Evolutionary conservation across 352 stramenopile genomes (phyloP).

Genomic region (Halophytophthora polymorphica): DNA sequence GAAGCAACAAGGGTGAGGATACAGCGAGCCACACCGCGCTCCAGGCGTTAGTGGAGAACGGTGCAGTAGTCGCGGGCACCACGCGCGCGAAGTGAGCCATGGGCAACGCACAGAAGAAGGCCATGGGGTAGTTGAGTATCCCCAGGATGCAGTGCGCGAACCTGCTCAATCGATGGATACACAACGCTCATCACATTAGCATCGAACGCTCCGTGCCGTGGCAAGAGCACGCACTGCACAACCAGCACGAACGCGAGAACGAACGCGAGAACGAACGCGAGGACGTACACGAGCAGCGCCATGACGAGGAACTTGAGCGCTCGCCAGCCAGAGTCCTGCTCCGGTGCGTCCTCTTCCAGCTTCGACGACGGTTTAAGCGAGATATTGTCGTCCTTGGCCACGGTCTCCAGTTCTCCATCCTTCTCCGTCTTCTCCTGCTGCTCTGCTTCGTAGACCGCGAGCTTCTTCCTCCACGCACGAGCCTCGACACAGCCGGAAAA

Average conservation of each 20-base stretch:
- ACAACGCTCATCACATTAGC: not conserved
- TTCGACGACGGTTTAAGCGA: not conserved
- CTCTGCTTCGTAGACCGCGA: slow-evolving; percentile 34
- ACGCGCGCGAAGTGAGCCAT: slow-evolving; percentile 64
- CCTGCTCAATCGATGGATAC: slow-evolving; percentile 22
- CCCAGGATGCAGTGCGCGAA: slow-evolving; percentile 70
- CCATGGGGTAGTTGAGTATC: slow-evolving; percentile 83
- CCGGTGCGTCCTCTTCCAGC: slow-evolving; percentile 5
- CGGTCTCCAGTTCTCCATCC: not conserved
- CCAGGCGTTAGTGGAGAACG: slow-evolving; percentile 23
- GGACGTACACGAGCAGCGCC: slow-evolving; percentile 53
- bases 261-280: too few species aligned
- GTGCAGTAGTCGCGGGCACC: slow-evolving; percentile 26
- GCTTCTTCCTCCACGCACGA: slow-evolving; percentile 33
- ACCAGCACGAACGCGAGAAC: not conserved
- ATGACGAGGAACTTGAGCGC: slow-evolving; percentile 57
- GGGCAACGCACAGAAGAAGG: slow-evolving; percentile 58
- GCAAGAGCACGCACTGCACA: not conserved
- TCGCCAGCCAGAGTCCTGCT: slow-evolving; percentile 47
- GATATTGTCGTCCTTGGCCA: not conserved
- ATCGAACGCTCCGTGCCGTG: not conserved
- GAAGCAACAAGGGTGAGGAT: slow-evolving; percentile 48
- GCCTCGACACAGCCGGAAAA: slow-evolving; percentile 44
- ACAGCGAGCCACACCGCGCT: slow-evolving; percentile 44
- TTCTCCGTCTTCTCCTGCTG: slow-evolving; percentile 17